These are phyloP conservation scores for Waltiozyma sp. DNA, from an alignment of 1,139 yeast genomes.

Conservation along the genomic window DNA sequence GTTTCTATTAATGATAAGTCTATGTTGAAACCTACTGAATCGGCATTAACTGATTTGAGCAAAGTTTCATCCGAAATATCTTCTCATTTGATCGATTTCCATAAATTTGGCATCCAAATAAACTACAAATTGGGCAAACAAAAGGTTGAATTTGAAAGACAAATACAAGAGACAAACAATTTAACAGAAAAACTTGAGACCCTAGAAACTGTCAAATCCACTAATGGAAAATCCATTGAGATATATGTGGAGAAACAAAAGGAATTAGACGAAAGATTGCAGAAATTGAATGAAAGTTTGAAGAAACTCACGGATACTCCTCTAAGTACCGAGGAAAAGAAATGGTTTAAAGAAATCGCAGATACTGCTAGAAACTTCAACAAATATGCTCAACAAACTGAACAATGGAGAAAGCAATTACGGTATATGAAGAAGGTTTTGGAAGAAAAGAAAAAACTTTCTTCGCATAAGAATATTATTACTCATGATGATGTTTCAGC, in stretches of 20 bases:
- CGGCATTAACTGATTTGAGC: constrained; percentile 18
- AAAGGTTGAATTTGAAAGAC: constrained; percentile 23
- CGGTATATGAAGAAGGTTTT: constrained; percentile 11
- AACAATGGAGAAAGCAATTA: constrained; percentile 16
- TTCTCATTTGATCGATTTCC: constrained; percentile 17
- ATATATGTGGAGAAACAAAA: constrained; percentile 21
- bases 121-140: constrained; percentile 10
- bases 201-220: constrained; percentile 1
- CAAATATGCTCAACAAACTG: constrained; percentile 17
- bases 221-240: constrained; percentile 6
- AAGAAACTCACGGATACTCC: constrained; percentile 18
- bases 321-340: constrained; percentile 29
- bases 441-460: background rate
- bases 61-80: constrained; percentile 18
- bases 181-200: constrained; percentile 6
- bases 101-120: constrained; percentile 19
- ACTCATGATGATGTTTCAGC: background rate
- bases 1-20: constrained; percentile 14
- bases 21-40: constrained; percentile 18
- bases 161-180: constrained; percentile 21
- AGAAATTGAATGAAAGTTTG: constrained; percentile 20
- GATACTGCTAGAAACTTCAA: constrained; percentile 23
- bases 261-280: constrained; percentile 23
- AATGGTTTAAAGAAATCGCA: constrained; percentile 34
- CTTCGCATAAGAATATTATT: background rate